These are phyloP conservation scores for Lachnellula occidentalis DNA, from an alignment of 2,329 filamentous ascomycete genomes.

Conservation along the genomic window DNA sequence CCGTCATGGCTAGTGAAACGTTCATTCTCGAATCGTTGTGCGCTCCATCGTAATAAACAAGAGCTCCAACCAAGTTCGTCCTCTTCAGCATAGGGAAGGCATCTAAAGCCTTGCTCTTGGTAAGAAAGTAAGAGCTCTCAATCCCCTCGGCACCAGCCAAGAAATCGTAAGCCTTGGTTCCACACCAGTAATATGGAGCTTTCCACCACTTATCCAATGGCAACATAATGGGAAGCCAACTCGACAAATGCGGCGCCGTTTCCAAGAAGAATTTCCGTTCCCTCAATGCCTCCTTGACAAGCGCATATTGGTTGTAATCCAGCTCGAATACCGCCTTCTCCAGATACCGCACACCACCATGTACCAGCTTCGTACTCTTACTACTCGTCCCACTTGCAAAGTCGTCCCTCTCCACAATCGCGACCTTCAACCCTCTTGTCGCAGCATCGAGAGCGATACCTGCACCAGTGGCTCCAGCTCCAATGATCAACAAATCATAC, in stretches of 20 bases:
- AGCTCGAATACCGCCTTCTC: constrained; percentile 73
- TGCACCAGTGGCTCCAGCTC: constrained; percentile 64
- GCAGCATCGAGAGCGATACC: constrained; percentile 69
- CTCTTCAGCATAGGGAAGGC: constrained; percentile 86
- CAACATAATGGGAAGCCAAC: constrained; percentile 72
- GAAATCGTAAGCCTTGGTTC: constrained; percentile 79
- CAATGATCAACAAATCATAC: constrained; percentile 67
- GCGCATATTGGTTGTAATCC: constrained; percentile 66
- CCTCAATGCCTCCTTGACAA: constrained; percentile 67
- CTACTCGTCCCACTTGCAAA: constrained; percentile 69
- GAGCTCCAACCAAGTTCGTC: constrained; percentile 69
- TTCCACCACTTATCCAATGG: constrained; percentile 73
- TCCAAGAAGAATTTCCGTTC: constrained; percentile 72
- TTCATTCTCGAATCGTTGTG: constrained; percentile 95
- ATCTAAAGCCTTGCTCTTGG: constrained; percentile 78
- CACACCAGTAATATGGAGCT: constrained; percentile 70
- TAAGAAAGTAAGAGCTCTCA: constrained; percentile 83
- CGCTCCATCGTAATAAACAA: constrained; percentile 88
- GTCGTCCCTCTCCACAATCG: constrained; percentile 66
- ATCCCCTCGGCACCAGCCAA: constrained; percentile 82
- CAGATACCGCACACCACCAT: constrained; percentile 68
- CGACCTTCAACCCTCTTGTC: constrained; percentile 66
- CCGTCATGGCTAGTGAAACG: constrained; percentile 80
- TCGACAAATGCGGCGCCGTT: constrained; percentile 67
- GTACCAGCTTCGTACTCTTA: constrained; percentile 74